These are phyloP conservation scores for Monosporascus sp. DNA, from an alignment of 2,329 filamentous ascomycete genomes.

Conservation along the genomic window DNA sequence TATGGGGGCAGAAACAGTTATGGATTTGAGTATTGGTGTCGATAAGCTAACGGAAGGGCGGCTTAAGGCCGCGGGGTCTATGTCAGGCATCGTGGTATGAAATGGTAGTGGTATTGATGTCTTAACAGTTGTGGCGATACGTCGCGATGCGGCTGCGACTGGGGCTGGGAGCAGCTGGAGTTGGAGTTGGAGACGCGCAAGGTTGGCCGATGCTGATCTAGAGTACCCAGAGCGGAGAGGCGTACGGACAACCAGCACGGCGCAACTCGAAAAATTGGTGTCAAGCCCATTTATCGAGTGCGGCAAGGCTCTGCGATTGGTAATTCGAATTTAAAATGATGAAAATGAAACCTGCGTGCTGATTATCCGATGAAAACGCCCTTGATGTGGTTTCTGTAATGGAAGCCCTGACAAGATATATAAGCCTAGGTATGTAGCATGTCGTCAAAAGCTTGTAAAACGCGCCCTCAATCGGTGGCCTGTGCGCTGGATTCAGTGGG, in stretches of 20 bases:
- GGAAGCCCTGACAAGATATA: not conserved
- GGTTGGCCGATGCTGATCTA: conserved; percentile 6
- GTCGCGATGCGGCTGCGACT: conserved; percentile 9
- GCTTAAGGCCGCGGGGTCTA: conserved; percentile 65
- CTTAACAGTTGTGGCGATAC: conserved; percentile 14
- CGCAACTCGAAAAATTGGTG: conserved; percentile 22
- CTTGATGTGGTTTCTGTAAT: conserved; percentile 6
- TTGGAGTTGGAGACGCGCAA: conserved; percentile 7
- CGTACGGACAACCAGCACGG: conserved; percentile 18
- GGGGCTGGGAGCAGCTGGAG: not conserved
- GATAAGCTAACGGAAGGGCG: conserved; percentile 53
- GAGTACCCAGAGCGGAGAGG: conserved; percentile 15
- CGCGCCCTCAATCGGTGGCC: not conserved
- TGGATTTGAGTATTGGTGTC: conserved; percentile 56
- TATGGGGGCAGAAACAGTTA: conserved; percentile 47
- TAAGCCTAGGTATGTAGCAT: not conserved
- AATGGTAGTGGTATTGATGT: conserved; percentile 13
- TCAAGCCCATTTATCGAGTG: conserved; percentile 21
- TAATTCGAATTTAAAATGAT: conserved; percentile 12
- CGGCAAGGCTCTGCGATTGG: conserved; percentile 19
- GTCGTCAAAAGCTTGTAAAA: not conserved
- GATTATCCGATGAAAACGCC: conserved; percentile 19
- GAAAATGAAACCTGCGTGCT: conserved; percentile 8
- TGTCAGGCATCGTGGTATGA: conserved; percentile 54
- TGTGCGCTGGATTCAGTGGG: not conserved